Conservation (phyloP, 164 flowering plant genomes). For the Magnolia changhungtana region DNA sequence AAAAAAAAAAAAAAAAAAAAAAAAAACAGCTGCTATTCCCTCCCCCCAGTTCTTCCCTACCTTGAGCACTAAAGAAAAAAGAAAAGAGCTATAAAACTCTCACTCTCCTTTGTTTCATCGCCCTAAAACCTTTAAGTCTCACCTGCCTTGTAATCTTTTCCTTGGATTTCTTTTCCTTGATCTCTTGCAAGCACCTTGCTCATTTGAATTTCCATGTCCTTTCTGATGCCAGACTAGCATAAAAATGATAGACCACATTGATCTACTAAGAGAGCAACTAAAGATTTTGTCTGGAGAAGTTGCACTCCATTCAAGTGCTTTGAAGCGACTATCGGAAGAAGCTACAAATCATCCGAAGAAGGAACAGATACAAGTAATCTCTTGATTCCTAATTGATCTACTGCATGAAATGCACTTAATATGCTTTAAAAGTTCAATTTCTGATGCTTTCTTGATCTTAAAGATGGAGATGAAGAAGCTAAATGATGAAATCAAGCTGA, state of each 20-base stretch:
- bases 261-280: constrained; percentile 81
- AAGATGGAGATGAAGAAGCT: constrained; percentile 70
- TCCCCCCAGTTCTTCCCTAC: too few species aligned
- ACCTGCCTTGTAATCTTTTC: too few species aligned
- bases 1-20: too few species aligned
- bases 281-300: constrained; percentile 90
- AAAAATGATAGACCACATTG: constrained; percentile 71
- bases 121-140: too few species aligned
- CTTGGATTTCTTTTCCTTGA: too few species aligned
- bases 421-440: constrained; percentile 5
- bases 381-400: constrained; percentile 6
- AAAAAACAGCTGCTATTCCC: too few species aligned
- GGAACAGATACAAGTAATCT: constrained; percentile 61
- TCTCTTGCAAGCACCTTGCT: too few species aligned
- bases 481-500: constrained; percentile 63
- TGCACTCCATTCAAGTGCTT: constrained; percentile 77
- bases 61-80: too few species aligned
- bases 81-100: too few species aligned
- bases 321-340: constrained; percentile 76
- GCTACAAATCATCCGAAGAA: constrained; percentile 58
- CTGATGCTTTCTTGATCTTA: constrained; percentile 15
- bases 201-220: too few species aligned
- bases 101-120: too few species aligned
- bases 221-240: constrained; percentile 49
- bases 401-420: background rate